phyloP scores from a whole-genome alignment of 2,329 filamentous ascomycete species.

The Sarocladium kiliense region DNA sequence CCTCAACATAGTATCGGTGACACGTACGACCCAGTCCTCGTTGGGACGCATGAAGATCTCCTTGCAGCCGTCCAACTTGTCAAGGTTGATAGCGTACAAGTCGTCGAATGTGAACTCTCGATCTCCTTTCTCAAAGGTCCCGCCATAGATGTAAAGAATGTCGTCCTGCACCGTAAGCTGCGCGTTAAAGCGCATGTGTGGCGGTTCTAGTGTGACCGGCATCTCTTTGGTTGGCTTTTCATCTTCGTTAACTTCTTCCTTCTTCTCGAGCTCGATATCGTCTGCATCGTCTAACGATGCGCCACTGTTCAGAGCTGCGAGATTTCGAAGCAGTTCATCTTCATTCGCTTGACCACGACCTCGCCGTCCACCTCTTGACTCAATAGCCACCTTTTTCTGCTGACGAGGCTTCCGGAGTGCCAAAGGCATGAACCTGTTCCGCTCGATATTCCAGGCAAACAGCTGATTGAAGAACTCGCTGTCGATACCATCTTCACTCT shows the following conservation, averaged over 20 bases:
- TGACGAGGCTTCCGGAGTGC: constrained; percentile 67
- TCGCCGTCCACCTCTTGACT: constrained; percentile 58
- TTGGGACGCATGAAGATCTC: constrained; percentile 83
- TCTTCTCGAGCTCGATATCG: constrained; percentile 45
- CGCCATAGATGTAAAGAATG: constrained; percentile 87
- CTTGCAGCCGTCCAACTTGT: constrained; percentile 88
- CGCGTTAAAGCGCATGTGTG: constrained; percentile 86
- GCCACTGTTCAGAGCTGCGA: constrained; percentile 68
- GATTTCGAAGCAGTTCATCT: constrained; percentile 67
- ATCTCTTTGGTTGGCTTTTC: constrained; percentile 58
- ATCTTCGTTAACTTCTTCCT: constrained; percentile 45
- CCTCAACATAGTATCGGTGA: neutral
- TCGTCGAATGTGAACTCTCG: constrained; percentile 95
- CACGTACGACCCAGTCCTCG: constrained; percentile 69
- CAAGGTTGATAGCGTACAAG: constrained; percentile 87
- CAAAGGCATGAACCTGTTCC: constrained; percentile 90
- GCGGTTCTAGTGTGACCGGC: constrained; percentile 72
- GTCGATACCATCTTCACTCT: constrained; percentile 90
- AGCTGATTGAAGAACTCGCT: constrained; percentile 94
- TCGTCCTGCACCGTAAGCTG: constrained; percentile 89
- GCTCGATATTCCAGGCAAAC: constrained; percentile 90
- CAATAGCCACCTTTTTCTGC: constrained; percentile 54
- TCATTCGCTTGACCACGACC: constrained; percentile 86
- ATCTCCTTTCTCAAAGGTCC: constrained; percentile 92
- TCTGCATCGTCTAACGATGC: constrained; percentile 60